Conservation (phyloP, 768 basidiomycete species). For the Aureoboletus auriporus region DNA sequence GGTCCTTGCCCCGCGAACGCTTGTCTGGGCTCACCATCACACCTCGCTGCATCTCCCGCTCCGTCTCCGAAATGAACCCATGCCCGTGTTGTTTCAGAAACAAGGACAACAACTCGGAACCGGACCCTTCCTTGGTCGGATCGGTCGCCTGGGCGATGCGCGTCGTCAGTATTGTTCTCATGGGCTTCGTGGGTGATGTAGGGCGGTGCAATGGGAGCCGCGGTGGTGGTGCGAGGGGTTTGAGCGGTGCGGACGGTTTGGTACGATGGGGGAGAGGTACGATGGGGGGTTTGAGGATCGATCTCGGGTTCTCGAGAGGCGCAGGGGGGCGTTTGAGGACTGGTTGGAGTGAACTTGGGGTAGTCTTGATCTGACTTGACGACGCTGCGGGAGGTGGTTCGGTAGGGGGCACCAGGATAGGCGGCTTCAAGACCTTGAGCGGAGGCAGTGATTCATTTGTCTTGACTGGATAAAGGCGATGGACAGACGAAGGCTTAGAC, state of each 20-base stretch:
- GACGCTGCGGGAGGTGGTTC: background rate
- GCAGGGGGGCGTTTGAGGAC: slow-evolving; percentile 6
- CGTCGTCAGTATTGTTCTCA: slow-evolving; percentile 51
- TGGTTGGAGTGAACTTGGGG: slow-evolving; percentile 4
- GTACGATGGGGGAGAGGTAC: slow-evolving; percentile 13
- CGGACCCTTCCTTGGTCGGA: slow-evolving; percentile 45
- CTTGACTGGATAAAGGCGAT: slow-evolving; percentile 1
- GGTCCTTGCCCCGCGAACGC: slow-evolving; percentile 37
- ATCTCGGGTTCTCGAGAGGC: slow-evolving; percentile 16
- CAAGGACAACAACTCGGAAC: slow-evolving; percentile 50
- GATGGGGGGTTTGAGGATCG: slow-evolving; percentile 27
- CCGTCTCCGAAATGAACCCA: slow-evolving; percentile 33
- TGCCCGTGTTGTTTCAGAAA: slow-evolving; percentile 46
- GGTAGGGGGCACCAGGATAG: slow-evolving; percentile 7
- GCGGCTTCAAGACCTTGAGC: slow-evolving; percentile 17
- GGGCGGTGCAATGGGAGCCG: slow-evolving; percentile 15
- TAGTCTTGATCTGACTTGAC: slow-evolving; percentile 3
- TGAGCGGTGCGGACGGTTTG: slow-evolving; percentile 16
- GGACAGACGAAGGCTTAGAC: slow-evolving; percentile 2
- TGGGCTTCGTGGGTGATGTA: slow-evolving; percentile 28
- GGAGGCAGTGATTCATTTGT: background rate
- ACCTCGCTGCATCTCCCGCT: slow-evolving; percentile 43
- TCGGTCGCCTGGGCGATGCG: slow-evolving; percentile 50
- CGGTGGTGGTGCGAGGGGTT: slow-evolving; percentile 32
- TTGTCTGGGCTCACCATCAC: slow-evolving; percentile 59